A percentile compares a stretch with the other conserved stretches of the same genome.
These are phyloP conservation scores for Vaccinium macrocarpon DNA, from an alignment of 148 eudicot species.

Conservation along the genomic window DNA sequence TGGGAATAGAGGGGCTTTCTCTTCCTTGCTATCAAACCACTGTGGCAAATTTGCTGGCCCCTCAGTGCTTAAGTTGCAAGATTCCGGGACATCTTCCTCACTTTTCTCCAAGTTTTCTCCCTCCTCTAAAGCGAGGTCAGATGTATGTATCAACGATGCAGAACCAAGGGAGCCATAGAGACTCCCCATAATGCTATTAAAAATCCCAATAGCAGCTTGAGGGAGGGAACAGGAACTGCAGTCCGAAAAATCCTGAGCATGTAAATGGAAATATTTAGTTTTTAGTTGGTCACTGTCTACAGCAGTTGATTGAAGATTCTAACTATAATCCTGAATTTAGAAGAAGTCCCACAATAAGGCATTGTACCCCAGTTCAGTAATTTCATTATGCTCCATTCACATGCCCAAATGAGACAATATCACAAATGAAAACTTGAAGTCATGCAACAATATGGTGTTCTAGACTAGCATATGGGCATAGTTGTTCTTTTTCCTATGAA, in stretches of 20 bases:
- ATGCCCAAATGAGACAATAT: not conserved
- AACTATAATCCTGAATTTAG: not conserved
- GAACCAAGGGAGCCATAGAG: conserved; percentile 44
- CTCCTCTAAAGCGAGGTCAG: conserved; percentile 27
- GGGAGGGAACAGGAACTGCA: conserved; percentile 39
- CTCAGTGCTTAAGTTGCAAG: conserved; percentile 26
- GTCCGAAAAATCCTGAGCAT: conserved; percentile 15
- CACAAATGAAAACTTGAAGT: not conserved
- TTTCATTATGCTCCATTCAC: not conserved
- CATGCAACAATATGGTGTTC: not conserved
- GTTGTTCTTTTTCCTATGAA: not conserved
- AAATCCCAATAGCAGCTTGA: conserved; percentile 58
- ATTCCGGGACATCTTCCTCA: conserved; percentile 39
- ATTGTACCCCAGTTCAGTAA: not conserved
- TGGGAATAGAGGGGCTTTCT: conserved; percentile 18
- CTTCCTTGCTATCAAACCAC: conserved; percentile 20
- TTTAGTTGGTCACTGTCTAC: not conserved
- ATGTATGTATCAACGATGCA: conserved; percentile 35
- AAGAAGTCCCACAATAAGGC: not conserved
- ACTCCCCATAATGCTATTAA: conserved; percentile 51
- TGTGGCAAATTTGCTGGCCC: conserved; percentile 25
- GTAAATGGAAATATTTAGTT: not conserved
- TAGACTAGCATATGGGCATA: not conserved
- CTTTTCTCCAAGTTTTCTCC: conserved; percentile 23
- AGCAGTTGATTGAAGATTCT: not conserved